These are phyloP conservation scores for Pythium apleroticum DNA, from an alignment of 352 stramenopile genomes.

Conservation along the genomic window DNA sequence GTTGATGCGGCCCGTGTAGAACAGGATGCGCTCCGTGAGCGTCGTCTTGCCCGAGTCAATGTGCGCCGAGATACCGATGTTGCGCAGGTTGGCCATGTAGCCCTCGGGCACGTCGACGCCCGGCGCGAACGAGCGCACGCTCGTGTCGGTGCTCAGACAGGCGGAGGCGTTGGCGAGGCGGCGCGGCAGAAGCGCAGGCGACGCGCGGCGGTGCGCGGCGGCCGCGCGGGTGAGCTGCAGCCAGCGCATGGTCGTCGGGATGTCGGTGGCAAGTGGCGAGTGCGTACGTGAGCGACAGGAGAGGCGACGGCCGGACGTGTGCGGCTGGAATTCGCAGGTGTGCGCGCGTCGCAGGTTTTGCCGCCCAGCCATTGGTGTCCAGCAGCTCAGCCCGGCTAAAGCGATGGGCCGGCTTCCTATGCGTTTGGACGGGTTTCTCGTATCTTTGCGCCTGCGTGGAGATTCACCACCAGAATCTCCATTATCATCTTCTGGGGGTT, in stretches of 20 bases:
- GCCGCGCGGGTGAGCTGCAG: conserved; percentile 52
- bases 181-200: conserved; percentile 28
- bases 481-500: no score
- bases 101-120: conserved; percentile 51
- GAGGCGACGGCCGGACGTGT: conserved; percentile 1
- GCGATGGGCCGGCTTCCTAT: conserved; percentile 13
- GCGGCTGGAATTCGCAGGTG: not conserved
- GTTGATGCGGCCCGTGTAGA: conserved; percentile 98
- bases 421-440: not conserved
- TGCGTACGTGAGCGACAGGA: not conserved
- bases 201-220: conserved; percentile 26
- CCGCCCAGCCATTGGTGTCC: conserved; percentile 23
- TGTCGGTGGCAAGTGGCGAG: not conserved
- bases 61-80: conserved; percentile 97
- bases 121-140: conserved; percentile 45
- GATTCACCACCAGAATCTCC: not conserved
- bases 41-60: conserved; percentile 99
- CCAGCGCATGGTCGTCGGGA: conserved; percentile 45
- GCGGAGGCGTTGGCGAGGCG: conserved; percentile 15
- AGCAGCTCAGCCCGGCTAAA: conserved; percentile 21
- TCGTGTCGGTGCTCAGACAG: conserved; percentile 12
- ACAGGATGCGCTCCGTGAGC: conserved; percentile 99
- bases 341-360: conserved; percentile 26
- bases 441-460: not conserved
- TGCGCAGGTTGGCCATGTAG: conserved; percentile 88